Conservation (phyloP, 2,329 filamentous ascomycete genomes). For the Alternaria consortialis region DNA sequence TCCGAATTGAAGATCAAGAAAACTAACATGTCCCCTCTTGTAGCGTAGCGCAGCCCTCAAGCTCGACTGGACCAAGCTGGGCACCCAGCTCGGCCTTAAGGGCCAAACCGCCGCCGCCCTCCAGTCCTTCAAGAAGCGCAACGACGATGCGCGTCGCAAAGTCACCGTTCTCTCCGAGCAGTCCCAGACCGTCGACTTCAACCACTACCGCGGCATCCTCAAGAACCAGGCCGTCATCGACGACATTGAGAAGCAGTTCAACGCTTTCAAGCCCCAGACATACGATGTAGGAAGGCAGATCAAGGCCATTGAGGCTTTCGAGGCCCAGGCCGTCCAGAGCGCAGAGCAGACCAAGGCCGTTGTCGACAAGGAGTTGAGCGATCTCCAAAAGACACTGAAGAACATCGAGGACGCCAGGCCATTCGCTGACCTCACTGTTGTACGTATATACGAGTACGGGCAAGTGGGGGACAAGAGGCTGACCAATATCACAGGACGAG, state of each 20-base stretch:
- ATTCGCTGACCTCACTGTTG: slow-evolving; percentile 96
- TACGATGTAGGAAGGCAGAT: slow-evolving; percentile 95
- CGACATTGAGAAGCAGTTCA: slow-evolving; percentile 97
- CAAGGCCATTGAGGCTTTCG: slow-evolving; percentile 98
- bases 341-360: slow-evolving; percentile 96
- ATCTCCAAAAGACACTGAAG: slow-evolving; percentile 91
- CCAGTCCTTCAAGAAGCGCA: slow-evolving; percentile 98
- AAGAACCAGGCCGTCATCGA: slow-evolving; percentile 97
- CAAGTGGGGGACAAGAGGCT: slow-evolving; percentile 21
- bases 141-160: slow-evolving; percentile 97
- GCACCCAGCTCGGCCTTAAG: slow-evolving; percentile 92
- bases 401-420: slow-evolving; percentile 97
- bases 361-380: slow-evolving; percentile 93
- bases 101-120: slow-evolving; percentile 92
- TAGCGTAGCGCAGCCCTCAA: slow-evolving; percentile 98
- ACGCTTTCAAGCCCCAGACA: slow-evolving; percentile 86
- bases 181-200: slow-evolving; percentile 88
- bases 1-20: slow-evolving; percentile 29
- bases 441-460: slow-evolving; percentile 64
- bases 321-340: slow-evolving; percentile 96
- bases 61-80: slow-evolving; percentile 98
- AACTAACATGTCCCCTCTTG: slow-evolving; percentile 46
- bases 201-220: slow-evolving; percentile 86
- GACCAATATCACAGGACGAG: slow-evolving; percentile 74
- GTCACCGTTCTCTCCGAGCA: slow-evolving; percentile 84